Conservation (phyloP, 352 stramenopile species). For the Globisporangium ultimum region DNA sequence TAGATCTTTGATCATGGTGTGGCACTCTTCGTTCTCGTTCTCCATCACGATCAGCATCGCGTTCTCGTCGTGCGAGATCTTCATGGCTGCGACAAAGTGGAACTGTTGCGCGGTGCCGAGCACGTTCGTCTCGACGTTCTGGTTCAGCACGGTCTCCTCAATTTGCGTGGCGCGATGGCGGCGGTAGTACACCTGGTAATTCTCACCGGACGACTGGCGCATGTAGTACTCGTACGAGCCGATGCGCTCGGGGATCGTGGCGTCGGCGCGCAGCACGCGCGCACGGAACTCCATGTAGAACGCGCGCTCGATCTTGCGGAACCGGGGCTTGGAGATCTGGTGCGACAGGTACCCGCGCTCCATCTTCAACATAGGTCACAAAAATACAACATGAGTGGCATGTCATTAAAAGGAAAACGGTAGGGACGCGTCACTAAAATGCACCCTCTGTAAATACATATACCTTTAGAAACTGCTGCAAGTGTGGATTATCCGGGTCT, state of each 20-base stretch:
- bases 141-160: conserved; percentile 73
- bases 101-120: conserved; percentile 45
- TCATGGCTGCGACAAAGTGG: conserved; percentile 71
- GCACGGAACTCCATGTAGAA: conserved; percentile 68
- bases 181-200: conserved; percentile 82
- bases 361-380: conserved; percentile 8
- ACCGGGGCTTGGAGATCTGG: conserved; percentile 48
- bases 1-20: conserved; percentile 42
- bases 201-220: conserved; percentile 48
- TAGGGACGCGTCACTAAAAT: too few species aligned
- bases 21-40: conserved; percentile 64
- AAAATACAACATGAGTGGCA: not conserved
- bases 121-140: conserved; percentile 52
- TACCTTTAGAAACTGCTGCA: conserved; percentile 67
- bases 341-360: conserved; percentile 52
- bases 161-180: conserved; percentile 19
- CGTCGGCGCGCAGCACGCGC: conserved; percentile 57
- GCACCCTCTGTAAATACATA: not conserved
- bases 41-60: conserved; percentile 67
- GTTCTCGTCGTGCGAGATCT: conserved; percentile 65
- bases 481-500: conserved; percentile 30
- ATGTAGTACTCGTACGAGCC: conserved; percentile 77
- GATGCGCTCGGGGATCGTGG: conserved; percentile 72
- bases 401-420: too few species aligned
- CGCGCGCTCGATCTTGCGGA: conserved; percentile 53